Percentiles rank a stretch among this genome's conserved stretches.
These are phyloP conservation scores for Sesbania bispinosa DNA, from an alignment of 306 rosid species.

Conservation along the genomic window DNA sequence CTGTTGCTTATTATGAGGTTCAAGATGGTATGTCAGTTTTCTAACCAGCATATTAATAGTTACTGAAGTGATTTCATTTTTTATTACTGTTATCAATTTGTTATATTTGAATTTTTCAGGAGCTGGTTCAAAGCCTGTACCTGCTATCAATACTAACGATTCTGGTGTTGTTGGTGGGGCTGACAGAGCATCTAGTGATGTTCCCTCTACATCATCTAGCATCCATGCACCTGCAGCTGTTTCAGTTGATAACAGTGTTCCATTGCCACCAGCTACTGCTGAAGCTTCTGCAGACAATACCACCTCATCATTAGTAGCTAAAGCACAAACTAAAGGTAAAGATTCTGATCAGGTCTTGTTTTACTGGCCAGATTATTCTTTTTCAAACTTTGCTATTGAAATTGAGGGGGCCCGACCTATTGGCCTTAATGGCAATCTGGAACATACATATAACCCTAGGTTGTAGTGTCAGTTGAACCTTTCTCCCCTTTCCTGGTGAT, in stretches of 20 bases:
- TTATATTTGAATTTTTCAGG: slow-evolving; percentile 30
- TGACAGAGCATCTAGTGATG: slow-evolving; percentile 41
- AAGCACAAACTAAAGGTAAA: slow-evolving; percentile 79
- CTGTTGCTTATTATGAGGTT: slow-evolving; percentile 56
- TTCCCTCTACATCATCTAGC: slow-evolving; percentile 47
- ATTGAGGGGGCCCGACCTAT: neutral
- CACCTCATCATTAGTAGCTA: slow-evolving; percentile 47
- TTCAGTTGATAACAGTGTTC: slow-evolving; percentile 38
- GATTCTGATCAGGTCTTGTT: neutral
- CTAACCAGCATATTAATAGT: slow-evolving; percentile 22
- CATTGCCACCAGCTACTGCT: slow-evolving; percentile 35
- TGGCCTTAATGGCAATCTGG: neutral
- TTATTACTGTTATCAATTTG: slow-evolving; percentile 22
- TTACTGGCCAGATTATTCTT: slow-evolving; percentile 8
- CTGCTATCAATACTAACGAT: slow-evolving; percentile 19
- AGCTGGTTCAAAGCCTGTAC: slow-evolving; percentile 31
- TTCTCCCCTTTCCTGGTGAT: neutral
- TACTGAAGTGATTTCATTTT: slow-evolving; percentile 23
- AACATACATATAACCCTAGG: neutral
- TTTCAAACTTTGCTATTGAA: slow-evolving; percentile 9
- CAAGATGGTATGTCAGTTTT: slow-evolving; percentile 46
- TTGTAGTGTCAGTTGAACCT: slow-evolving; percentile 17
- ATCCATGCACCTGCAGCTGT: slow-evolving; percentile 48
- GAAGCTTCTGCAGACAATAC: slow-evolving; percentile 33
- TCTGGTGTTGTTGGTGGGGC: slow-evolving; percentile 36